These are phyloP conservation scores for Fusarium xyrophilum DNA, from an alignment of 2,329 filamentous ascomycete species.

Conservation along the genomic window DNA sequence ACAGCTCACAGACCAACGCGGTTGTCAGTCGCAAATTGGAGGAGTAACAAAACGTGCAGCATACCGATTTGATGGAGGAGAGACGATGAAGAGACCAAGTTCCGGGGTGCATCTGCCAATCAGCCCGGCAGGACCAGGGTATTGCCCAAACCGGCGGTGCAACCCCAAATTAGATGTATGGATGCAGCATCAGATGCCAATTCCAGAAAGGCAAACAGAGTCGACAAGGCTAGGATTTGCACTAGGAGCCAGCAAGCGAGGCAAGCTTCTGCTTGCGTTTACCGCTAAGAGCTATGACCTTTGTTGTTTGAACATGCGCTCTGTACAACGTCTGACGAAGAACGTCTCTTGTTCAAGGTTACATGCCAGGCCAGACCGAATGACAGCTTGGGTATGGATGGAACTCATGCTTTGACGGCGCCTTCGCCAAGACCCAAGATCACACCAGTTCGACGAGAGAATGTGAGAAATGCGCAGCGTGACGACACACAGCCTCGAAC, in stretches of 20 bases:
- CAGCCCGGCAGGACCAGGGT: conserved; percentile 31
- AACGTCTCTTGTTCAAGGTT: not conserved
- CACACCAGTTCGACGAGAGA: conserved; percentile 32
- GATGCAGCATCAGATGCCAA: conserved; percentile 37
- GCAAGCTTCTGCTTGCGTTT: conserved; percentile 15
- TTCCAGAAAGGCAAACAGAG: conserved; percentile 19
- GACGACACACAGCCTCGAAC: conserved; percentile 41
- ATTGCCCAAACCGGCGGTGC: conserved; percentile 35
- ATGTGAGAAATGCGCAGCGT: conserved; percentile 31
- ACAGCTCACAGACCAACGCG: conserved; percentile 26
- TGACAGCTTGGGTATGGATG: not conserved
- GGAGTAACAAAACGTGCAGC: conserved; percentile 38
- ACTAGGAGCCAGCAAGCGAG: conserved; percentile 16
- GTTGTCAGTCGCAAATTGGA: conserved; percentile 29
- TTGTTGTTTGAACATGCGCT: conserved; percentile 6
- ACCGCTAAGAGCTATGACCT: not conserved
- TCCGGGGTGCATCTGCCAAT: conserved; percentile 41
- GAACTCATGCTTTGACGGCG: not conserved
- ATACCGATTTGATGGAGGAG: conserved; percentile 40
- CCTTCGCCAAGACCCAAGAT: conserved; percentile 34
- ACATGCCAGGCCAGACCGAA: not conserved
- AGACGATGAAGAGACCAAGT: conserved; percentile 36
- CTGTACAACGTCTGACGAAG: conserved; percentile 1
- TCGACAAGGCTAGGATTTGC: conserved; percentile 20
- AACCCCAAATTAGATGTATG: conserved; percentile 34